Percentiles rank a stretch among this genome's conserved stretches.
phyloP scores from a whole-genome alignment of 148 eudicot species.

The Bassia scoparia region DNA sequence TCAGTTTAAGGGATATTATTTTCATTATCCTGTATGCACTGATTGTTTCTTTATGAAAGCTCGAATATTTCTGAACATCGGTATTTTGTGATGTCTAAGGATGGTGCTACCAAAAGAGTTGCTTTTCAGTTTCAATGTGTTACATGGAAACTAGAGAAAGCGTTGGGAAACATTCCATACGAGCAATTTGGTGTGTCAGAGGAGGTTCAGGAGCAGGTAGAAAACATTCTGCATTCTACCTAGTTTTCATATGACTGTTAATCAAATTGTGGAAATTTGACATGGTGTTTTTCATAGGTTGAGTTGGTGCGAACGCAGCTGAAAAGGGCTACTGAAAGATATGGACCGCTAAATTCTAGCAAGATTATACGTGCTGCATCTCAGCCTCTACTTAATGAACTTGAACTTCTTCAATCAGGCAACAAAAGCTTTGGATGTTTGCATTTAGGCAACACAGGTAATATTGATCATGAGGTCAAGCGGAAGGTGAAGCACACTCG shows the following conservation, averaged over 20 bases:
- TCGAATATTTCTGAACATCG: slow-evolving; percentile 12
- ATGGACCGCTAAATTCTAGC: slow-evolving; percentile 52
- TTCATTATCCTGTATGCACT: background rate
- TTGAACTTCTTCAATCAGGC: slow-evolving; percentile 35
- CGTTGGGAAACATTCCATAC: slow-evolving; percentile 61
- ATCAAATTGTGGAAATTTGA: slow-evolving; percentile 3
- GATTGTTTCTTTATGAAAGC: slow-evolving; percentile 1
- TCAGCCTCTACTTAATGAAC: slow-evolving; percentile 63
- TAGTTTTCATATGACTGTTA: background rate
- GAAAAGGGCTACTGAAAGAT: slow-evolving; percentile 71
- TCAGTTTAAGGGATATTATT: background rate
- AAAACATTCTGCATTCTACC: background rate
- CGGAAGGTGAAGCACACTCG: slow-evolving; percentile 31
- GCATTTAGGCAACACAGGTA: slow-evolving; percentile 60
- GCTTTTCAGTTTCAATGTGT: slow-evolving; percentile 84
- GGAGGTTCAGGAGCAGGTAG: slow-evolving; percentile 97
- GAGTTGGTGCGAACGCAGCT: slow-evolving; percentile 79
- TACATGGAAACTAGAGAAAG: slow-evolving; percentile 84
- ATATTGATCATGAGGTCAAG: slow-evolving; percentile 54
- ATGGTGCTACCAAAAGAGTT: slow-evolving; percentile 68
- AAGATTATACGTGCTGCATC: slow-evolving; percentile 57
- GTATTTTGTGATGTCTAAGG: slow-evolving; percentile 39
- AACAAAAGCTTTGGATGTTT: slow-evolving; percentile 53
- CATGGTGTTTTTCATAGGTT: slow-evolving; percentile 48
- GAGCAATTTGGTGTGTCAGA: slow-evolving; percentile 74